Conservation (phyloP, 2,329 filamentous ascomycete genomes). For the Colletotrichum chrysophilum region DNA sequence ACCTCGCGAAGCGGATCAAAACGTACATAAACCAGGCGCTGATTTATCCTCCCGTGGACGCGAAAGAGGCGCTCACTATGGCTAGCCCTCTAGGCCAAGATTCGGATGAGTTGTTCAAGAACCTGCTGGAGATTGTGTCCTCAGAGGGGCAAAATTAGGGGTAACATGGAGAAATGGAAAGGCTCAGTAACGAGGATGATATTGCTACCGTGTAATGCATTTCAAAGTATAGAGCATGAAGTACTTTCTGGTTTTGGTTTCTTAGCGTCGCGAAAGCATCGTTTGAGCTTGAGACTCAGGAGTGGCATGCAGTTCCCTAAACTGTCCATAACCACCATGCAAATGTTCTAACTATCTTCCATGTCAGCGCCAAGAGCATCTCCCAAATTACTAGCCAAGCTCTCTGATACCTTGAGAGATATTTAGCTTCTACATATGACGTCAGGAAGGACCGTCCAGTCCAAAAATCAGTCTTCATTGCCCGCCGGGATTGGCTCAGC, state of each 20-base stretch:
- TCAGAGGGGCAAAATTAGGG: background rate
- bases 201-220: accelerated
- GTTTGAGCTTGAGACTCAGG: background rate
- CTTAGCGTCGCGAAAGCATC: accelerated
- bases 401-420: background rate
- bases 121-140: background rate
- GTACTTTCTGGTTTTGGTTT: background rate
- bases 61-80: slow-evolving; percentile 25
- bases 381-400: background rate
- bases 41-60: slow-evolving; percentile 35
- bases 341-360: background rate
- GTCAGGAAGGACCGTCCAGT: background rate
- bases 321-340: background rate
- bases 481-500: background rate
- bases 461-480: background rate
- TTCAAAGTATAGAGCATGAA: accelerated
- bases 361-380: background rate
- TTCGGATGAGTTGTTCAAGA: slow-evolving; percentile 7
- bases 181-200: accelerated
- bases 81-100: slow-evolving; percentile 25
- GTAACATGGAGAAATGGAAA: background rate
- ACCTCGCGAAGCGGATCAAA: slow-evolving; percentile 36
- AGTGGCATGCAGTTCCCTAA: background rate
- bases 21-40: slow-evolving; percentile 34
- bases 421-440: background rate